Base-by-base conservation (phyloP, 1,139 yeast genomes). In the Nadsonia starkeyi-henricii region DNA sequence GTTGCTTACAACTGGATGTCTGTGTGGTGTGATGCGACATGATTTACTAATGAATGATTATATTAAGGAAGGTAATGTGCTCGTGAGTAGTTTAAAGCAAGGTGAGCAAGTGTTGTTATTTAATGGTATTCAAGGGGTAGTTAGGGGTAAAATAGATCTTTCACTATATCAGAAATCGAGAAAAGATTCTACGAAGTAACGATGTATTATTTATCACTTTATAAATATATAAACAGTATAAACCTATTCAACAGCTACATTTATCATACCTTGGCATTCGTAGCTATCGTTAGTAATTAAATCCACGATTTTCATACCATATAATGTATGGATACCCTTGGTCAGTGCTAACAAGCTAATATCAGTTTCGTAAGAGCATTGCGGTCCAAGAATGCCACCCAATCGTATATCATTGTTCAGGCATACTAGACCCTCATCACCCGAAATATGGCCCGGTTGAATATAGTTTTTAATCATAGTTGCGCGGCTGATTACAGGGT, bases 21-120 rank as follows among this genome's bases (percentile, higher is more conserved):
- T 89, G 47, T 82, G 89, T 65, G 97, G 97, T 8, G 91, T 84
- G 0, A 77, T 79, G 58, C 72, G 97, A 55, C 79, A 79, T 53
- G 75, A 73, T 60, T 64, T 91, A 46, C 61, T 91, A 19, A 65
- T 72, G 18, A 74, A 77, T 46, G 74, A 75, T 2, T 59, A 70
- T 42, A 67, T 89, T 1, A 70, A 70, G 47, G 95, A 85, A 58
- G 77, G 72, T 12, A 61, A 63, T 1, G 63, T 88, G 1, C 56
- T 58, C 3, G 59, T 70, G 20, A 62, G 67, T 15, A 74, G 74
- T 17, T 57, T 91, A 4, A 58, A 61, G 23, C 64, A 66, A 17
- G 95, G 95, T 1, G 85, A 80, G 50, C 77, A 74, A 39, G 72
- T 89, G 1, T 61, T 91, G 42, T 57, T 89, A 30, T 80, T 86